Evolutionary conservation across 2,329 filamentous ascomycete genomes (phyloP), one percentile per base, ranked within the genome.

Genomic region (Alternaria arbusti): DNA sequence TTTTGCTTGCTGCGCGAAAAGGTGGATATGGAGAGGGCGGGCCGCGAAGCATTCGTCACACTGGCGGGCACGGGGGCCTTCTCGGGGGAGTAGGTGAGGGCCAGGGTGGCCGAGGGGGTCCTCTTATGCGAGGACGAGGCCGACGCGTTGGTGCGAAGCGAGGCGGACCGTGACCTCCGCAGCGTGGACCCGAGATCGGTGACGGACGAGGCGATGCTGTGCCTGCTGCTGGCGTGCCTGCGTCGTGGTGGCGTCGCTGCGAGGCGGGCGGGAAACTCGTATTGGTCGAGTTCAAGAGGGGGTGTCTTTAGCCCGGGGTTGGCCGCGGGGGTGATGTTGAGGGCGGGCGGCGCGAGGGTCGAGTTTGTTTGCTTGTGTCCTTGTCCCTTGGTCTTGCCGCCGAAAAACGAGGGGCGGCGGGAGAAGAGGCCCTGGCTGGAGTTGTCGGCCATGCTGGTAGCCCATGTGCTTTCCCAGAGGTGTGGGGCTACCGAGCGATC

Each of bases 61-160:
- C 70, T 67, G 61, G 52, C 64, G 26, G 69, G 61, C 54, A 68
- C 61, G 45, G 70, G 65, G 40, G 65, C 60, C 65, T 80, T 79
- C 25, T 80, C 78, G 46, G 78, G 76, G 26, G 79, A 79, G 65
- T 74, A 68, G 54, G 79, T 76, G 58, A 77, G 64, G 45, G 75
- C 73, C 73, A 77, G 73, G 54, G 73, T 80, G 69, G 74, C 70
- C 43, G 77, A 79, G 57, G 75, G 74, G 54, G 70, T 70, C 73
- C 74, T 74, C 72, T 64, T 74, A 61, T 78, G 74, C 64, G 75
- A 78, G 65, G 75, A 75, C 61, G 74, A 75, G 49, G 75, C 67
- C 65, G 74, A 75, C 52, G 71, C 74, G 66, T 74, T 80, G 54
- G 80, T 80, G 63, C 81, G 79, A 26, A 83, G 73, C n/a, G 80